Evolutionary conservation across 1,284 basidiomycete genomes (phyloP), one percentile per base, ranked within the genome.

Genomic region (Albatrellus sp.): DNA sequence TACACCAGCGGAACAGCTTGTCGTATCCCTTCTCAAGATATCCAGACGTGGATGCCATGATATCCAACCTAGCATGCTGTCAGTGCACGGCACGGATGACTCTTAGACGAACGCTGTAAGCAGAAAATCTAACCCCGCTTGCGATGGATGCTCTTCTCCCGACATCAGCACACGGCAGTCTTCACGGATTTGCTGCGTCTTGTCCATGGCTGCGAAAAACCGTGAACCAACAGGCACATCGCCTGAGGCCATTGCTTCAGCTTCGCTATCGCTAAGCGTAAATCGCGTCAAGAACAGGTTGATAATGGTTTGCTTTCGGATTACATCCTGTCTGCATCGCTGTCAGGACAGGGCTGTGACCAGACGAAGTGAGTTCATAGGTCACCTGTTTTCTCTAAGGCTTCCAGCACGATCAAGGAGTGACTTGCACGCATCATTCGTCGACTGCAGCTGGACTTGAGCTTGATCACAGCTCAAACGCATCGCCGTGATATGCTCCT

Each of bases 11-110:
- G 48, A 85, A 74, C 16, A 96, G 75, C 65, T 96, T 97, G 47
- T 88, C 79, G 60, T 90, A 93, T 1, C 82, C 92, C 48, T 84
- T 79, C 56, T 98, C 91, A 40, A 98, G 77, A 50, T 90, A 76
- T 9, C 78, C 68, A 0, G 84, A 80, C 0, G 89, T 94, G 9
- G 77, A 67, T 0, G 81, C 66, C 78, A 98, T 90, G 47, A 98
- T 91, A 56, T 97, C 92, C 43, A 87, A 63, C 2, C 90, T 92
- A 37, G 30, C 9, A 24, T 1, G n/a, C 20, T 19, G 31, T 44
- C n/a, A 30, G 24, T 55, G 33, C 45, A 46, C 40, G 37, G 40
- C 48, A 24, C 24, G 32, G 30, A 40, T 35, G 6, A 42, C 31
- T n/a, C 14, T n/a, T 36, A 20, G 17, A 14, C 41, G 40, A 12